Percentiles rank a stretch among this genome's conserved stretches.
phyloP scores from a whole-genome alignment of 805 yeast species.

The Scheffersomyces coipomensis region DNA sequence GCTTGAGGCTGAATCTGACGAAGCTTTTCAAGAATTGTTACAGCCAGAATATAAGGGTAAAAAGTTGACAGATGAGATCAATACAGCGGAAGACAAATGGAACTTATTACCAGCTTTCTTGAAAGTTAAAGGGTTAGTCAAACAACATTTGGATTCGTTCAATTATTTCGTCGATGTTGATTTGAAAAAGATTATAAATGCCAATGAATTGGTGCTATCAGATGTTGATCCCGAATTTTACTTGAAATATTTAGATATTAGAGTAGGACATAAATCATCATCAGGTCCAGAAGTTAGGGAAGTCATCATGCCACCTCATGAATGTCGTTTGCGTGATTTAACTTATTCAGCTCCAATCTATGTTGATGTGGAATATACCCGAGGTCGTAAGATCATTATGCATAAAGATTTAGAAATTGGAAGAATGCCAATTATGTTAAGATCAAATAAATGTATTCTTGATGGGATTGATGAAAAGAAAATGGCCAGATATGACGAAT shows the following conservation, averaged over 20 bases:
- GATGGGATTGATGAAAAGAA: constrained; percentile 72
- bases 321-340: constrained; percentile 90
- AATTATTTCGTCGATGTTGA: constrained; percentile 94
- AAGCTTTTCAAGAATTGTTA: constrained; percentile 71
- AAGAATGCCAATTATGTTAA: constrained; percentile 97
- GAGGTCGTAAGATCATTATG: constrained; percentile 89
- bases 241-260: constrained; percentile 85
- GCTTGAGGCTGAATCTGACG: constrained; percentile 39
- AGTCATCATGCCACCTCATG: constrained; percentile 82
- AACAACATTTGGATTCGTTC: constrained; percentile 97
- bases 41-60: constrained; percentile 86
- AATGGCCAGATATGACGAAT: constrained; percentile 89
- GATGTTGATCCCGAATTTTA: constrained; percentile 98
- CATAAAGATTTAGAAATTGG: constrained; percentile 93
- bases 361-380: constrained; percentile 95
- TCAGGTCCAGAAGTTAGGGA: constrained; percentile 50
- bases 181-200: constrained; percentile 85
- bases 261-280: constrained; percentile 82
- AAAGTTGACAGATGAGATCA: constrained; percentile 78
- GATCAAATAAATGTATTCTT: constrained; percentile 88
- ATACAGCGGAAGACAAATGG: constrained; percentile 96
- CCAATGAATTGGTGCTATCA: constrained; percentile 83
- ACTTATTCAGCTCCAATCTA: constrained; percentile 94
- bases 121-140: constrained; percentile 92
- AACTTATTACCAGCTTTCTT: constrained; percentile 91